phyloP scores from a whole-genome alignment of 257 asterid genomes.

The Misopates orontium region DNA sequence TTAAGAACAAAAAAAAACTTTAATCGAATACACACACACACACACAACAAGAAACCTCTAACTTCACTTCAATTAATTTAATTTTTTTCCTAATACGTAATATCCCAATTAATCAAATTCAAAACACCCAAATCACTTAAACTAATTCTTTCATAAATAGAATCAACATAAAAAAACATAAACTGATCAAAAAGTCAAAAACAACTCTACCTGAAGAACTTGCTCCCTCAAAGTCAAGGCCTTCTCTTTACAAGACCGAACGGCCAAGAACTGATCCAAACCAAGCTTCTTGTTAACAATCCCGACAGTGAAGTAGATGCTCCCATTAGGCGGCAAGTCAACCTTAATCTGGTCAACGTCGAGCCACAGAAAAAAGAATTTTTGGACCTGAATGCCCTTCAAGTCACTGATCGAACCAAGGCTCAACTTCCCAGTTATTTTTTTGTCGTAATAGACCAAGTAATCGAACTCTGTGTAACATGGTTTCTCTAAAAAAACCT shows the following conservation, averaged over 20 bases:
- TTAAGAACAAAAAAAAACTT: too few relatives aligned
- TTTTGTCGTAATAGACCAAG: slow-evolving; percentile 70
- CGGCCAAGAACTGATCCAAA: slow-evolving; percentile 65
- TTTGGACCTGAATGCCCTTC: slow-evolving; percentile 77
- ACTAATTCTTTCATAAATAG: too few relatives aligned
- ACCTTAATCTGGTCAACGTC: slow-evolving; percentile 82
- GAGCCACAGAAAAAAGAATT: slow-evolving; percentile 77
- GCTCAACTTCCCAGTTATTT: slow-evolving; percentile 68
- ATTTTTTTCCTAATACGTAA: too few relatives aligned
- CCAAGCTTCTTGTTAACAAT: slow-evolving; percentile 81
- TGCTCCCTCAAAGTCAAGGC: slow-evolving; percentile 45
- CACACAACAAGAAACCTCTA: too few relatives aligned
- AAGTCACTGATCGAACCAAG: slow-evolving; percentile 68
- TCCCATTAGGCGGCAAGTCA: slow-evolving; percentile 77
- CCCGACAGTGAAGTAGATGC: slow-evolving; percentile 84
- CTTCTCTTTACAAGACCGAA: slow-evolving; percentile 72
- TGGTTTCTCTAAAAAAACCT: slow-evolving; percentile 51
- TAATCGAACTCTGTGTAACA: slow-evolving; percentile 84
- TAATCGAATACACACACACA: too few relatives aligned
- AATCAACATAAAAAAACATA: too few relatives aligned
- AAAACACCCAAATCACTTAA: too few relatives aligned
- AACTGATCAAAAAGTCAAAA: too few relatives aligned
- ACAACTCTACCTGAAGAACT: slow-evolving; percentile 47
- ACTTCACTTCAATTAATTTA: too few relatives aligned
- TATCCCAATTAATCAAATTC: too few relatives aligned